These are phyloP conservation scores for Phytopythium kandeliae DNA, from an alignment of 352 stramenopile genomes.

Conservation along the genomic window DNA sequence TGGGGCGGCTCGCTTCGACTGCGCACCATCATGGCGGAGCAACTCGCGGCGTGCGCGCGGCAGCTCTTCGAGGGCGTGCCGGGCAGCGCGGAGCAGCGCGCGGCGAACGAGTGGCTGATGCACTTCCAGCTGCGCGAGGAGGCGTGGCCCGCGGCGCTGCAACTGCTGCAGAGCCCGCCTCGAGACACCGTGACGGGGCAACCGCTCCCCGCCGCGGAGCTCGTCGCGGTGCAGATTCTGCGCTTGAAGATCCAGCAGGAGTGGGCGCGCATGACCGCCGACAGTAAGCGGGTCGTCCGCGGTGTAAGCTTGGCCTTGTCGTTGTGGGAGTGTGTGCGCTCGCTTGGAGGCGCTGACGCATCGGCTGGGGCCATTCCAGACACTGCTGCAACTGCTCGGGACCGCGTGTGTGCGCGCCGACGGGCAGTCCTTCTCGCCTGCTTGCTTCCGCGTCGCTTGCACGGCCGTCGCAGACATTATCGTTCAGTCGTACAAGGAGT, in stretches of 20 bases:
- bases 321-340: slow-evolving; percentile 3
- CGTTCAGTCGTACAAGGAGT: slow-evolving; percentile 35
- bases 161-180: slow-evolving; percentile 37
- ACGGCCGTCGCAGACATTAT: slow-evolving; percentile 39
- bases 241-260: slow-evolving; percentile 54
- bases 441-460: slow-evolving; percentile 45
- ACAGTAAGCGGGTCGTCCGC: slow-evolving; percentile 35
- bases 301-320: slow-evolving; percentile 22
- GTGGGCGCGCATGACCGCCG: slow-evolving; percentile 27
- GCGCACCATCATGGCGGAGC: slow-evolving; percentile 24
- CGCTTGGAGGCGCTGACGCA: not conserved
- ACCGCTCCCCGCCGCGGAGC: slow-evolving; percentile 22
- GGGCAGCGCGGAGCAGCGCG: slow-evolving; percentile 41
- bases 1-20: too few species aligned
- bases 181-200: slow-evolving; percentile 14
- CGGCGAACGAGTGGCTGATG: slow-evolving; percentile 70
- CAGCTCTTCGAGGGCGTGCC: slow-evolving; percentile 62
- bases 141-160: slow-evolving; percentile 49
- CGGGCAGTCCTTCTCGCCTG: slow-evolving; percentile 7
- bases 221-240: slow-evolving; percentile 69
- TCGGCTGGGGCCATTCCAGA: too few species aligned
- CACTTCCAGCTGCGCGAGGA: slow-evolving; percentile 48
- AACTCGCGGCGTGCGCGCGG: slow-evolving; percentile 47
- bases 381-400: slow-evolving; percentile 33
- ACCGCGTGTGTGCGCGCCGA: slow-evolving; percentile 18